Base-by-base conservation (phyloP, 129 eudicot species). In the Pittosporum tobira region DNA sequence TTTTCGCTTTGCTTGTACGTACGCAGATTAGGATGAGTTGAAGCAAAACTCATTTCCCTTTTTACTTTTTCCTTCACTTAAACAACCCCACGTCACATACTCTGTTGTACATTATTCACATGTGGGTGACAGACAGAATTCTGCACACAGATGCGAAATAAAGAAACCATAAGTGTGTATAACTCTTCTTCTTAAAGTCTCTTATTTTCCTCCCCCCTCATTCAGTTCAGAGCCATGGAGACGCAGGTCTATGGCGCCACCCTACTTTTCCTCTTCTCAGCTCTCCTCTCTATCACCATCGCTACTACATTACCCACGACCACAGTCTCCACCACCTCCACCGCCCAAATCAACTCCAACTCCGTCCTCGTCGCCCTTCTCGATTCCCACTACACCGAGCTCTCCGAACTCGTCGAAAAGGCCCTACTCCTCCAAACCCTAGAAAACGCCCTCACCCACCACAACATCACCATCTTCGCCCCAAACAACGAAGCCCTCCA, bases 391-490 rank as follows among this genome's bases (percentile, higher is more conserved):
- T 79, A 79, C 55, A 79, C 95, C 23, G 93, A 85, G 61, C 79
- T 89, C 38, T 65, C 97, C 0, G 97, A 89, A 73, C 86, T 89
- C 12, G 85, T 89, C 16, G 97, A 89, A 51, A 89, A 85, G 44
- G 97, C 95, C 3, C 82, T 89, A 0, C 44, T 89, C 20, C 57
- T 89, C 1, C 86, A 82, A 46, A 64, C 70, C 1, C 80, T 89
- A 0, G 97, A 89, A 65, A 72, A 71, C 1, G 73, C 94, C 0
- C 85, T 89, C 3, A 46, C 74, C 0, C 67, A 62, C 30, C 81
- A 81, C 55, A 89, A 89, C 45, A 74, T 89, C 55, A 89, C 97
- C 55, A 82, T 89, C 52, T 89, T 89, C n/a, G 97, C 97, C 0
- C 97, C 97, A 6, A 73, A 57, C 25, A 89, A 89, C 48, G 84